Percentiles rank a stretch among this genome's conserved stretches.
Conservation (phyloP, 345 rosid genomes). For the Arabidopsis arenosa region DNA sequence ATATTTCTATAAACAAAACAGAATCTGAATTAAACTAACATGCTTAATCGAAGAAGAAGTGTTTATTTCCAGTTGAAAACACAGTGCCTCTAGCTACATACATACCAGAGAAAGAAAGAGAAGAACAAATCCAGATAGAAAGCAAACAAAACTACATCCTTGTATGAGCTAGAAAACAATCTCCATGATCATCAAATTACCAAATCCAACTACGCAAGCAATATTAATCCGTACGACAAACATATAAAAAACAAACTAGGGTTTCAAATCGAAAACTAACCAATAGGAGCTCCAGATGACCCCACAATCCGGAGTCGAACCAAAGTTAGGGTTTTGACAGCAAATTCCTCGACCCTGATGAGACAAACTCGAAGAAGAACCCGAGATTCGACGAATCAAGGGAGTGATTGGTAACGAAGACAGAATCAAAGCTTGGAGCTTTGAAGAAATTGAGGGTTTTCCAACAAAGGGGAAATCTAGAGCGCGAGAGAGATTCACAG, state of each 20-base stretch:
- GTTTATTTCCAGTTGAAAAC: constrained; percentile 15
- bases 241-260: constrained; percentile 16
- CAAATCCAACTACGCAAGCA: constrained; percentile 23
- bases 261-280: constrained; percentile 45
- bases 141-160: constrained; percentile 24
- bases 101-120: constrained; percentile 15
- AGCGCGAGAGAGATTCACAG: constrained; percentile 23
- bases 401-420: constrained; percentile 1
- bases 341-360: constrained; percentile 35
- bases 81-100: constrained; percentile 6
- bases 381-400: constrained; percentile 31
- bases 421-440: constrained; percentile 36
- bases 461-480: constrained; percentile 25
- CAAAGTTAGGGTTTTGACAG: constrained; percentile 68
- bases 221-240: constrained; percentile 2
- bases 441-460: constrained; percentile 44
- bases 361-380: constrained; percentile 21
- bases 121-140: constrained; percentile 26
- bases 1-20: constrained; percentile 15
- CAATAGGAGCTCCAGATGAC: constrained; percentile 33
- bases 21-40: constrained; percentile 21
- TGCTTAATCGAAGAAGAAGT: background rate
- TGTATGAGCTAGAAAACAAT: constrained; percentile 21
- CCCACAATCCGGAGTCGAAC: constrained; percentile 35
- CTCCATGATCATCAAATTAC: constrained; percentile 28